phyloP scores from a whole-genome alignment of 768 basidiomycete species.

The Xerocomellus dryophilus region DNA sequence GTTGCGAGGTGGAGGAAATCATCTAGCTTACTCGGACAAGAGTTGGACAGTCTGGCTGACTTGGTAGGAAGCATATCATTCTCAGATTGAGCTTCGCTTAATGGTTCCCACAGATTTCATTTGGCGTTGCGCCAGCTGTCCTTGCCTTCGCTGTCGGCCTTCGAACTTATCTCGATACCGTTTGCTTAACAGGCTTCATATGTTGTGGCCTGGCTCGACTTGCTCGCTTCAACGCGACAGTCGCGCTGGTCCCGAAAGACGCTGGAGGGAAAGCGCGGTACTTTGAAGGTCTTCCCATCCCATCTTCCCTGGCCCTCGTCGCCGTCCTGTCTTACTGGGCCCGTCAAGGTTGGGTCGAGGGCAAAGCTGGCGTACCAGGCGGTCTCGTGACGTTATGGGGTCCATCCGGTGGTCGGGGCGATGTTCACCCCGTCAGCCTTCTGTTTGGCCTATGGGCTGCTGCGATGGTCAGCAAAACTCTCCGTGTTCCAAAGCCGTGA shows the following conservation, averaged over 20 bases:
- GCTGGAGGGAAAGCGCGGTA: constrained; percentile 83
- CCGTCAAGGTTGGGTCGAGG: constrained; percentile 80
- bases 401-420: constrained; percentile 66
- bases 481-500: constrained; percentile 79
- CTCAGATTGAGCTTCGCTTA: constrained; percentile 2
- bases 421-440: constrained; percentile 76
- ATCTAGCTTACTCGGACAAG: constrained; percentile 93
- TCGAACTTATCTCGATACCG: constrained; percentile 86
- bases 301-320: constrained; percentile 81
- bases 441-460: constrained; percentile 88
- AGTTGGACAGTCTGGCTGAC: constrained; percentile 95
- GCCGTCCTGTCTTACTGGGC: constrained; percentile 78
- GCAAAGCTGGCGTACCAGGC: constrained; percentile 68
- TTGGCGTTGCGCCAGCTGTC: constrained; percentile 95
- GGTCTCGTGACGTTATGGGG: constrained; percentile 79
- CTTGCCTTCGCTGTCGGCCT: constrained; percentile 89
- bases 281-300: constrained; percentile 98
- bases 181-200: constrained; percentile 84
- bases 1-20: constrained; percentile 97
- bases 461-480: constrained; percentile 97
- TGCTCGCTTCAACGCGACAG: constrained; percentile 97
- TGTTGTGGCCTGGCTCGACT: constrained; percentile 96
- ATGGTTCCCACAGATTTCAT: constrained; percentile 69
- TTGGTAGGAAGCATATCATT: constrained; percentile 47
- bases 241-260: constrained; percentile 90